Base-by-base conservation (phyloP, 1,284 basidiomycete species). In the Irpex sp. region DNA sequence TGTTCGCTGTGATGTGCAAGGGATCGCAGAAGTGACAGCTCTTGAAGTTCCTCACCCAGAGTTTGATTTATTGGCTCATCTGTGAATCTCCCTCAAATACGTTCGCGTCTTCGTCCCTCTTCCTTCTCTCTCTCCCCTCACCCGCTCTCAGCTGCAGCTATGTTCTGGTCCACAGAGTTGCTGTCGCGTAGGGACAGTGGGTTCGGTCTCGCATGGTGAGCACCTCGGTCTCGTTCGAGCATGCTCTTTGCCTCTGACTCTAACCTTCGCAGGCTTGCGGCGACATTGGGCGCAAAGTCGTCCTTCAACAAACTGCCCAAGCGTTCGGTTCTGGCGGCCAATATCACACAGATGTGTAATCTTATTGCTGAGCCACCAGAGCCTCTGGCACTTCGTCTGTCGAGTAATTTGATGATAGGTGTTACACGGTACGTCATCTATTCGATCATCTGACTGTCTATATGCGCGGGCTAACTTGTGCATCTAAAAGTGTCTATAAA, bases 391-490 rank as follows among this genome's bases (percentile, higher is more conserved):
- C 76, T 96, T 59, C 81, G 93, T 54, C 77, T 95, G 60, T 93
- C 92, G 10, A 93, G 91, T 62, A 92, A 92, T 69, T 75, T 96
- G 39, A 87, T 96, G 78, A 87, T 94, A 60, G 93, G 93, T 5
- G 93, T 90, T 19, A 89, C 88, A 21, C 85, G 93, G 93, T 94
- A 71, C 65, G 82, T 67, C 47, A 16, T 16, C 12, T 14, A 12
- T 45, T 3, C 21, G 51, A 33, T 39, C 9, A n/a, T 60, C 16
- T 57, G 35, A 23, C 1, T 28, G 18, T 39, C 5, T 47, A 66
- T 67, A 64, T 63, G 61, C 54, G 39, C 39, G 16, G 56, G 21
- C 18, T 23, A n/a, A 16, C 8, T 23, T 5, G 18, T 58, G 53
- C 42, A 14, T 45, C n/a, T 6, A 21, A 16, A 28, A 90, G 88